Conservation (phyloP, 2,329 filamentous ascomycete species). For the Calonectria hawksworthii region DNA sequence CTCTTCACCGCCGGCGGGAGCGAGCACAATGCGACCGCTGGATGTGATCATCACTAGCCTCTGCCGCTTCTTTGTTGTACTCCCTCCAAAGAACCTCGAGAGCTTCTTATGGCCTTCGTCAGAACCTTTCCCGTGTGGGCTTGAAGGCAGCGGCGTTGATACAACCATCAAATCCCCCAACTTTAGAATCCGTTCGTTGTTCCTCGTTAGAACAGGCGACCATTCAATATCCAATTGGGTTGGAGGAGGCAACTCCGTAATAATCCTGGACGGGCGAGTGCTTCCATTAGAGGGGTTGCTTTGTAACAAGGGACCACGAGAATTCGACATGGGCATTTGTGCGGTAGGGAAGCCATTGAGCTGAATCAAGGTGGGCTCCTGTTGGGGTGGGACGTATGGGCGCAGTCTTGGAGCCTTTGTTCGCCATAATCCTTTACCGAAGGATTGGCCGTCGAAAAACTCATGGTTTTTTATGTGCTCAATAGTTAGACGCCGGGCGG, state of each 20-base stretch:
- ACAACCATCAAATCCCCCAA: slow-evolving; percentile 91
- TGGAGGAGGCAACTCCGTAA: slow-evolving; percentile 96
- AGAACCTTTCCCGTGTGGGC: slow-evolving; percentile 78
- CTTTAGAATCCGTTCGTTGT: slow-evolving; percentile 94
- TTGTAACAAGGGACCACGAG: slow-evolving; percentile 54
- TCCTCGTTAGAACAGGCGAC: slow-evolving; percentile 92
- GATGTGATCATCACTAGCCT: slow-evolving; percentile 96
- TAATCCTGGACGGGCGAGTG: slow-evolving; percentile 80
- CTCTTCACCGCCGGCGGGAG: slow-evolving; percentile 92
- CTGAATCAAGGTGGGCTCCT: slow-evolving; percentile 82
- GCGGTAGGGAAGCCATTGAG: slow-evolving; percentile 69
- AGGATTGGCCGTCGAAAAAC: slow-evolving; percentile 90
- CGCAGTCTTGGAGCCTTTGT: slow-evolving; percentile 90
- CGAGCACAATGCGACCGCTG: slow-evolving; percentile 89
- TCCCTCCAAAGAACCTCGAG: slow-evolving; percentile 92
- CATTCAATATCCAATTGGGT: slow-evolving; percentile 98
- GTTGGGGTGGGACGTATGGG: slow-evolving; percentile 82
- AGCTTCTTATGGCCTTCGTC: slow-evolving; percentile 89
- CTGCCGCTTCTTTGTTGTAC: slow-evolving; percentile 91
- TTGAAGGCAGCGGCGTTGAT: slow-evolving; percentile 82
- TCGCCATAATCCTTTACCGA: slow-evolving; percentile 90
- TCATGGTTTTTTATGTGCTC: slow-evolving; percentile 98
- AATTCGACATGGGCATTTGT: slow-evolving; percentile 46
- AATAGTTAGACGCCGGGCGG: slow-evolving; percentile 84
- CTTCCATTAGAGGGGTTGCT: slow-evolving; percentile 58